Base-by-base conservation (phyloP, 805 yeast genomes). In the Yarrowia osloensis region DNA sequence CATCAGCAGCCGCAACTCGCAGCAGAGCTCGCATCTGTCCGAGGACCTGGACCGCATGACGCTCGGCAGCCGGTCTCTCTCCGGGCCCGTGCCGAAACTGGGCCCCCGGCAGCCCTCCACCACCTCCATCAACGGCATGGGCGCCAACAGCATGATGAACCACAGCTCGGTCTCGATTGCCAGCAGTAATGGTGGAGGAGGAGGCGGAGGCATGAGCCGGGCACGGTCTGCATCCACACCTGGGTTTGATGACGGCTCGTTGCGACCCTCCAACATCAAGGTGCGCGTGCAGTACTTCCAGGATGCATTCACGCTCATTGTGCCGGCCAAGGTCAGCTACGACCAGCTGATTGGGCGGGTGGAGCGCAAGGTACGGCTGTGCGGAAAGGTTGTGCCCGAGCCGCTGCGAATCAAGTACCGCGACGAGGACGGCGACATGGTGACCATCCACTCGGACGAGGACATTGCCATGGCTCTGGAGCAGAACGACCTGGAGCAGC, bases 361-460 rank as follows among this genome's bases (percentile, higher is more conserved):
- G 40, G 85, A 84, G 69, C 81, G 81, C 59, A 86, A 87, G 73
- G 75, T 87, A 55, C 79, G 81, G 52, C 82, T 84, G 63, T 81
- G 86, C 66, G 89, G 88, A 26, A 81, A 79, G 55, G 77, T 79
- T 67, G 69, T 73, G n/a, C 75, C 75, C 55, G 62, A 57, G 66
- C 80, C 77, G 24, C 77, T 84, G 44, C 84, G 88, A 72, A 81
- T 95, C 69, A 88, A 87, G 76, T 94, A 91, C 75, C 86, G 86
- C 74, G 99, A 95, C 77, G 99, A 95, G 77, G 99, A 95, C 75
- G 97, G 96, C 19, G 99, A 95, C 75, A 88, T 85, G 75, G 96
- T 95, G 49, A 86, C 89, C 57, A 85, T 94, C 77, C 89, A 87
- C 71, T 85, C 91, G 35, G 89, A 88, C 69, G 98, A 94, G 65